Evolutionary conservation across 2,329 filamentous ascomycete species (phyloP).

Genomic region (Incumbomyces lentus): DNA sequence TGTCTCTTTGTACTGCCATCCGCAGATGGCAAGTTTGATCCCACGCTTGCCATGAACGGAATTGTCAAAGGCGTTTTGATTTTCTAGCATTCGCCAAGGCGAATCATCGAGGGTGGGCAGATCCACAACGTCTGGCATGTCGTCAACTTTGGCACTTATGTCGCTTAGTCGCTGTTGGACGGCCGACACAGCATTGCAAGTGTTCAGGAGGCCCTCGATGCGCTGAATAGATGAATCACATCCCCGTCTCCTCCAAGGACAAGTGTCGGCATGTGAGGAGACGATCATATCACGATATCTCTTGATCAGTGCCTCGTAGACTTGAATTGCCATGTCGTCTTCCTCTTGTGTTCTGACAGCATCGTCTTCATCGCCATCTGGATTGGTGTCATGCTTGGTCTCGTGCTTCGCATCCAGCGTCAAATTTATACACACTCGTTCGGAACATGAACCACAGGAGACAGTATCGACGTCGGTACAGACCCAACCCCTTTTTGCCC

Average conservation of each 20-base stretch:
- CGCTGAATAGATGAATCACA: conserved; percentile 68
- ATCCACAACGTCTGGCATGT: conserved; percentile 33
- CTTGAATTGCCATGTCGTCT: conserved; percentile 17
- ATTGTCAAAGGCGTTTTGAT: conserved; percentile 23
- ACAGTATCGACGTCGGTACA: conserved; percentile 77
- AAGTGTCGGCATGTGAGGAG: conserved; percentile 66
- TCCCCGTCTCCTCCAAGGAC: conserved; percentile 76
- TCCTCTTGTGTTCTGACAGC: conserved; percentile 10
- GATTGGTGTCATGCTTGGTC: conserved; percentile 46
- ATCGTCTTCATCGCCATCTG: conserved; percentile 8
- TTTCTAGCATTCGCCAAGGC: conserved; percentile 23
- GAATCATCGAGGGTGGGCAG: conserved; percentile 26
- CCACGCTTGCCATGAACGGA: conserved; percentile 42
- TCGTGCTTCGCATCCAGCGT: conserved; percentile 71
- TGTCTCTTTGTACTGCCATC: conserved; percentile 55
- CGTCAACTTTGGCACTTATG: conserved; percentile 29
- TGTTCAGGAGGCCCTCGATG: conserved; percentile 50
- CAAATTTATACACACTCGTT: conserved; percentile 72
- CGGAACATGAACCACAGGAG: conserved; percentile 72
- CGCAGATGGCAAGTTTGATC: conserved; percentile 58
- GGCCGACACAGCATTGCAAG: conserved; percentile 46
- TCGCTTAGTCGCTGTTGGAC: conserved; percentile 56
- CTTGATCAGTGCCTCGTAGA: conserved; percentile 58
- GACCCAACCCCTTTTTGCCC: conserved; percentile 88
- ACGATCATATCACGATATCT: conserved; percentile 66